Conservation (phyloP, 345 rosid species). For the Lepidium didymum region DNA sequence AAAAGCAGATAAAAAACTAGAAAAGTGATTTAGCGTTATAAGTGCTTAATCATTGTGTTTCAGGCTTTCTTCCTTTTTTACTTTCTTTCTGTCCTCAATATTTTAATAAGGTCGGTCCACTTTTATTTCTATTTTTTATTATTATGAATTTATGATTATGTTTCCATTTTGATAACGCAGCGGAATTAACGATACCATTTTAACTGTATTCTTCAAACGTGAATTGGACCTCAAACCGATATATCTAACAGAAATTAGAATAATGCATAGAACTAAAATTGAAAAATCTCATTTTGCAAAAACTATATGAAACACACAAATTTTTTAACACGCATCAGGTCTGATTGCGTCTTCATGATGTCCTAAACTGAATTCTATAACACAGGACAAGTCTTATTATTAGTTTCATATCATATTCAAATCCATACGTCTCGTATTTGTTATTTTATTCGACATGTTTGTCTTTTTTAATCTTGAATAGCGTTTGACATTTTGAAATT, state of each 20-base stretch:
- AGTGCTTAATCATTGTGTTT: slow-evolving; percentile 29
- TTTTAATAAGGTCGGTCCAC: slow-evolving; percentile 16
- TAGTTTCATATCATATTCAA: no score
- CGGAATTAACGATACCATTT: neutral
- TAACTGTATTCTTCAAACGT: neutral
- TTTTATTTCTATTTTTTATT: neutral
- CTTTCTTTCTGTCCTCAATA: slow-evolving; percentile 1
- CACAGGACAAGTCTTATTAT: no score
- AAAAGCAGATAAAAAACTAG: neutral
- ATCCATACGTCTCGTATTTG: no score
- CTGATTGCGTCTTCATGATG: no score
- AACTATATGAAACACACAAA: neutral
- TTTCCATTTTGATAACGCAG: neutral
- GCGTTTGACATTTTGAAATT: no score
- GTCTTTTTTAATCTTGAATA: no score
- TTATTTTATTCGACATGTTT: no score
- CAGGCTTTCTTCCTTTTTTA: neutral
- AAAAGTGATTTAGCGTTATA: slow-evolving; percentile 13
- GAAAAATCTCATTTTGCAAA: no score
- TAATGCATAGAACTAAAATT: no score
- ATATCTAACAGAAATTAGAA: neutral
- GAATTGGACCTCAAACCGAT: neutral
- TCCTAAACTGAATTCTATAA: no score
- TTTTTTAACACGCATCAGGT: no score
- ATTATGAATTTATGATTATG: neutral